Evolutionary conservation across 805 yeast genomes (phyloP), one percentile per base, ranked within the genome.

Genomic region (Candida ovalis): DNA sequence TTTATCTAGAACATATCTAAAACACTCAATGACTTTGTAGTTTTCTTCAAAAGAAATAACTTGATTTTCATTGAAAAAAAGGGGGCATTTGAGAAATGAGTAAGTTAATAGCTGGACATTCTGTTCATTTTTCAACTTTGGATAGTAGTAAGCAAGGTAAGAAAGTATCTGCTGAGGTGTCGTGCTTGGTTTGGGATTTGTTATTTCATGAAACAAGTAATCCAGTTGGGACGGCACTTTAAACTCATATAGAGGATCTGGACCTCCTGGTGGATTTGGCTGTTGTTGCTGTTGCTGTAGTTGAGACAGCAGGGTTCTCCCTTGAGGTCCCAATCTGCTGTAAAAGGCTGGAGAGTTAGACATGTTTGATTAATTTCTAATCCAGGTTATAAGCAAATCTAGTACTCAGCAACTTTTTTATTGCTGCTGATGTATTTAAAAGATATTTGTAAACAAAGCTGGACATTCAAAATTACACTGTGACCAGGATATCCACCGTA

Each of bases 121-220:
- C 47, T 67, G 68, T 52, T 71, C 74, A 44, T 71, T 69, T 56
- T 76, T 77, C 44, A 79, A 63, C 42, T 60, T 73, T 1, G 84
- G 83, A 45, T 77, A 60, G 55, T 78, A 78, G 56, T 78, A 74
- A 45, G 73, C 78, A 21, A 79, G 46, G 56, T 76, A 75, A 1
- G 82, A 77, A 17, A 77, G 54, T 4, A 72, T 55, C 46, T 57
- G 58, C 19, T 61, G 61, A 2, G 59, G 42, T 1, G 54, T 54
- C 15, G 60, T 57, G 8, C 64, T 57, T 1, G 65, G 52, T 19
- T 55, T 58, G 0, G 82, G 81, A 50, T 64, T 62, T 30, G 75
- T 51, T 23, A 79, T 56, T 21, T 77, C 76, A 48, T 74, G 57
- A 10, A 78, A 62, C 28, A 79, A 55, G 47, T 63, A 74, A 58